Percentiles rank a stretch among this genome's conserved stretches.
These are phyloP conservation scores for Boletus subcaerulescens DNA, from an alignment of 768 basidiomycete genomes.

Conservation along the genomic window DNA sequence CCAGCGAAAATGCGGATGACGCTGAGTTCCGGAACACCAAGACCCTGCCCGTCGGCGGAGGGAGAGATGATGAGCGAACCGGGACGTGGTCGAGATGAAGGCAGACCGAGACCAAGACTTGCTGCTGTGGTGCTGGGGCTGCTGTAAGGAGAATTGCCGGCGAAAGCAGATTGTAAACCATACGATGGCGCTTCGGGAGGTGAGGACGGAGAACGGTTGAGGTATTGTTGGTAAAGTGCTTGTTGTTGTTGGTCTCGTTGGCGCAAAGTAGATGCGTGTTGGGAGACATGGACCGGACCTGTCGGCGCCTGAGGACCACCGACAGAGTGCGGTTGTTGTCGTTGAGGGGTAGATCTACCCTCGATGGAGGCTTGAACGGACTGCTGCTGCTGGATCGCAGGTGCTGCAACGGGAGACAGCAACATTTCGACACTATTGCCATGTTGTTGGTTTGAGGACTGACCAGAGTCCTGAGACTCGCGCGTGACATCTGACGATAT, in stretches of 20 bases:
- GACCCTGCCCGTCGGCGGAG: conserved; percentile 57
- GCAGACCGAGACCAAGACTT: conserved; percentile 47
- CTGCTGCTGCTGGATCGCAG: conserved; percentile 56
- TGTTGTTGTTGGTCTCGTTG: conserved; percentile 90
- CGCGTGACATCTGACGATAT: conserved; percentile 48
- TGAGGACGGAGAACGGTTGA: conserved; percentile 79
- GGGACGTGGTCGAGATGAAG: conserved; percentile 59
- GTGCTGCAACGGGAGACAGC: conserved; percentile 51
- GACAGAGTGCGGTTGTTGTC: conserved; percentile 23
- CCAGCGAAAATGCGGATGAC: conserved; percentile 97
- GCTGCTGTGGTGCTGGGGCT: conserved; percentile 40
- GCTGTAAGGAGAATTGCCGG: conserved; percentile 42
- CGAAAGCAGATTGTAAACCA: conserved; percentile 70
- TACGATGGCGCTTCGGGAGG: conserved; percentile 74
- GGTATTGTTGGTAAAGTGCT: conserved; percentile 83
- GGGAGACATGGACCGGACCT: conserved; percentile 46
- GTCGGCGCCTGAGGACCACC: conserved; percentile 29
- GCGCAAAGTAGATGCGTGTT: conserved; percentile 65
- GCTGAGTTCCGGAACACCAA: conserved; percentile 76
- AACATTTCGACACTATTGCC: conserved; percentile 22
- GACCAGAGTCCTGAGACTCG: conserved; percentile 63
- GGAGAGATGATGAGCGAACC: conserved; percentile 74
- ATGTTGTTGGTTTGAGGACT: conserved; percentile 46
- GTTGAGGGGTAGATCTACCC: conserved; percentile 14
- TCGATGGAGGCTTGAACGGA: conserved; percentile 23